Percentiles rank a stretch among this genome's conserved stretches.
These are phyloP conservation scores for Lavandula angustifolia DNA, from an alignment of 257 asterid species.

Conservation along the genomic window DNA sequence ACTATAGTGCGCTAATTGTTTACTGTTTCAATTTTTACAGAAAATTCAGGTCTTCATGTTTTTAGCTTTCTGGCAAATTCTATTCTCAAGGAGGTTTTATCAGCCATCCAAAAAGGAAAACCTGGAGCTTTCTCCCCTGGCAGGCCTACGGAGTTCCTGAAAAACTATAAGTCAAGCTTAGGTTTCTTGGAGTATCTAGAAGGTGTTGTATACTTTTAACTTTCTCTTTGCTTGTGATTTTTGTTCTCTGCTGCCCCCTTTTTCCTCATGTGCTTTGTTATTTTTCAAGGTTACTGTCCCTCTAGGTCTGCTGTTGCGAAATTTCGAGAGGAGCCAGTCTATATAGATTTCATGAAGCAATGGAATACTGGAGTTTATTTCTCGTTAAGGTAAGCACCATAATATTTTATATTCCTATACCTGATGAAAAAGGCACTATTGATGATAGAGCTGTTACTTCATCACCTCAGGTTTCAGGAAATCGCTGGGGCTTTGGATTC, in stretches of 20 bases:
- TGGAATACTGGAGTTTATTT: conserved; percentile 96
- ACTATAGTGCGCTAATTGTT: conserved; percentile 27
- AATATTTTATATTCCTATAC: conserved; percentile 13
- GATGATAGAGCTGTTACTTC: conserved; percentile 34
- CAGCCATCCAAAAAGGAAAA: conserved; percentile 83
- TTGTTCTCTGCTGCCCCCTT: background rate
- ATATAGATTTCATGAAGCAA: conserved; percentile 82
- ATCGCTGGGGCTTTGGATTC: conserved; percentile 97
- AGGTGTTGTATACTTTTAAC: conserved; percentile 47
- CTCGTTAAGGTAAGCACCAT: conserved; percentile 62
- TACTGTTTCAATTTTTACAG: conserved; percentile 46
- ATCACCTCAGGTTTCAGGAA: conserved; percentile 87
- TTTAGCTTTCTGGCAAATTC: conserved; percentile 94
- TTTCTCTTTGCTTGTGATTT: conserved; percentile 13
- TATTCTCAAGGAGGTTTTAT: conserved; percentile 83
- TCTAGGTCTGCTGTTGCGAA: conserved; percentile 68
- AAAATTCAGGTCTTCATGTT: conserved; percentile 95
- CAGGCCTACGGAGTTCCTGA: conserved; percentile 83
- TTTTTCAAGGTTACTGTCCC: conserved; percentile 66
- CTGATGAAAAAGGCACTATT: conserved; percentile 25
- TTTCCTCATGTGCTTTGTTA: conserved; percentile 34
- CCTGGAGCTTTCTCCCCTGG: conserved; percentile 98
- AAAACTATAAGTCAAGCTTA: conserved; percentile 86
- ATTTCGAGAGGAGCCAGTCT: conserved; percentile 78
- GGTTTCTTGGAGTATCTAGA: conserved; percentile 84